These are phyloP conservation scores for Prunus salicina DNA, from an alignment of 306 rosid species.

Conservation along the genomic window DNA sequence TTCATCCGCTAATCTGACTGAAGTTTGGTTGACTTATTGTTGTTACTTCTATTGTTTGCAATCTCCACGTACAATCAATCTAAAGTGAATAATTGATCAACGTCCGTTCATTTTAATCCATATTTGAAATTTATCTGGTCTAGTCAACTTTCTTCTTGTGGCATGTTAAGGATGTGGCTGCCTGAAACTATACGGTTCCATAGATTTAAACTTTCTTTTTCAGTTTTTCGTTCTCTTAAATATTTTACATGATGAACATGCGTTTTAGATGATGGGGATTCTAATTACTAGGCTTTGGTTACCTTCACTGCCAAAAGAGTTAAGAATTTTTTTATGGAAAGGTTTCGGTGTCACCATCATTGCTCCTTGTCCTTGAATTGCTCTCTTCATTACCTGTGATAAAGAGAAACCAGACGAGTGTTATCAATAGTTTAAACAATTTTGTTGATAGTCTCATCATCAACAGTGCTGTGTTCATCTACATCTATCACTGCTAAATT, in stretches of 20 bases:
- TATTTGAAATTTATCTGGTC: slow-evolving; percentile 9
- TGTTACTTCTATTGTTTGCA: neutral
- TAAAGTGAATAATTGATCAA: neutral
- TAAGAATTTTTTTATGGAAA: slow-evolving; percentile 13
- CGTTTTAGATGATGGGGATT: neutral
- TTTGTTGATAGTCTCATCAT: slow-evolving; percentile 27
- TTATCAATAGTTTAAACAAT: slow-evolving; percentile 21
- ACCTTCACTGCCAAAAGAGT: slow-evolving; percentile 4
- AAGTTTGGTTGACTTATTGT: slow-evolving; percentile 5
- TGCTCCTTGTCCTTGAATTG: slow-evolving; percentile 24
- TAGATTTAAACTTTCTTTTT: slow-evolving; percentile 4
- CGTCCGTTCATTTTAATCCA: slow-evolving; percentile 21
- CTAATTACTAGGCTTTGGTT: slow-evolving; percentile 15
- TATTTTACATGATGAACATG: no score
- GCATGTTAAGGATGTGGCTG: slow-evolving; percentile 11
- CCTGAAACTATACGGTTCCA: slow-evolving; percentile 18
- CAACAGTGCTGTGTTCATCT: slow-evolving; percentile 10
- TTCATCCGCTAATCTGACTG: slow-evolving; percentile 21
- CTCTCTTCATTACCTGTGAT: slow-evolving; percentile 14
- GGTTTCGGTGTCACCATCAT: slow-evolving; percentile 24
- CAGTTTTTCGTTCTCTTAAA: no score
- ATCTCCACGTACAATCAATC: neutral
- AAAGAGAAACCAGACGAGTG: slow-evolving; percentile 21
- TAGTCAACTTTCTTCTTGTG: slow-evolving; percentile 23
- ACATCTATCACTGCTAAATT: neutral